Evolutionary conservation across 106 monocot species (phyloP).

Genomic region (Apostasia shenzhenica): DNA sequence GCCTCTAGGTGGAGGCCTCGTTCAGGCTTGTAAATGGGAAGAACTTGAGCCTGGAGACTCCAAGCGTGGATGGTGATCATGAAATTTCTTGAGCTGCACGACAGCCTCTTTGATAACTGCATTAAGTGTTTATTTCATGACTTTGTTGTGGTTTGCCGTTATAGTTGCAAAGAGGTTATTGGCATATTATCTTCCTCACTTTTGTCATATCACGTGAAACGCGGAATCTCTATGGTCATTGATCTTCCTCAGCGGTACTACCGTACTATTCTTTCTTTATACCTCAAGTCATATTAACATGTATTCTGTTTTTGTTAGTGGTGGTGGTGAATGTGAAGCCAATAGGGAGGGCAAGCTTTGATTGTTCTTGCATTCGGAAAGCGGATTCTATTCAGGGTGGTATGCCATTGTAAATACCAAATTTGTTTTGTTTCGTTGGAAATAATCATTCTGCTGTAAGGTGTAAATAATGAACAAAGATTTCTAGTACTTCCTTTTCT

Average conservation of each 20-base stretch:
- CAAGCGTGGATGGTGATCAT: slow-evolving; percentile 17
- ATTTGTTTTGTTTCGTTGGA: slow-evolving; percentile 1
- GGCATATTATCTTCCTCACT: not conserved
- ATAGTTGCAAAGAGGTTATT: not conserved
- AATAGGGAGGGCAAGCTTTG: slow-evolving; percentile 7
- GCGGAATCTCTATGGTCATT: not conserved
- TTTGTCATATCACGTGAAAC: not conserved
- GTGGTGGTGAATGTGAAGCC: slow-evolving; percentile 8
- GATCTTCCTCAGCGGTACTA: slow-evolving; percentile 14
- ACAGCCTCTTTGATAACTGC: slow-evolving; percentile 1
- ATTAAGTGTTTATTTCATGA: not conserved
- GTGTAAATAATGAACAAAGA: slow-evolving; percentile 6
- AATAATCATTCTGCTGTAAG: not conserved
- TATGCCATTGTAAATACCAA: slow-evolving; percentile 22
- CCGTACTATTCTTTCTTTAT: slow-evolving; percentile 33
- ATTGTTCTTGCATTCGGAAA: slow-evolving; percentile 1
- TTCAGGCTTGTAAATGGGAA: slow-evolving; percentile 69
- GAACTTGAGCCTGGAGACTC: slow-evolving; percentile 34
- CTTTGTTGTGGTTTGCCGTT: not conserved
- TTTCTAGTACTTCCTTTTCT: no score
- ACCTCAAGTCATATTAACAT: slow-evolving; percentile 16
- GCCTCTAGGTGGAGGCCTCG: slow-evolving; percentile 29
- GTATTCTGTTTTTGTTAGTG: slow-evolving; percentile 8
- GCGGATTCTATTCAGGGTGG: slow-evolving; percentile 5
- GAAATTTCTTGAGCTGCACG: slow-evolving; percentile 5